A percentile compares a stretch with the other conserved stretches of the same genome.
Conservation (phyloP, 768 basidiomycete species). For the Pleurotus tuber-regium region DNA sequence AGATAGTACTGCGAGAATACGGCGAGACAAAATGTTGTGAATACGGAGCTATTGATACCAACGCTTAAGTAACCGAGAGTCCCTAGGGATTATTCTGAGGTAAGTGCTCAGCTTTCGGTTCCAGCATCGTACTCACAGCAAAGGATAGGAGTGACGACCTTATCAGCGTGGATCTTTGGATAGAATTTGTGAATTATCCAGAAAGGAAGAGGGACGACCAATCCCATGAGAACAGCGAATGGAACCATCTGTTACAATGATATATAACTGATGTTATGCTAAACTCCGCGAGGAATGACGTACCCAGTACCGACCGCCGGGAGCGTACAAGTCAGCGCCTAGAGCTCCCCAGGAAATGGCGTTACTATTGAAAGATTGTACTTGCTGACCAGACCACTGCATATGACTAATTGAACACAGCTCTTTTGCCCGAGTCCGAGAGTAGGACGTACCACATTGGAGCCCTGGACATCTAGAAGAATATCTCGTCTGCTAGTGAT, state of each 20-base stretch:
- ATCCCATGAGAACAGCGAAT: slow-evolving; percentile 46
- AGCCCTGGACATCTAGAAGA: slow-evolving; percentile 48
- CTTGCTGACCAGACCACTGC: slow-evolving; percentile 48
- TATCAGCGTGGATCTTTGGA: slow-evolving; percentile 45
- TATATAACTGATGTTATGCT: slow-evolving; percentile 11
- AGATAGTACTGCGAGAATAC: slow-evolving; percentile 47
- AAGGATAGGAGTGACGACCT: slow-evolving; percentile 49
- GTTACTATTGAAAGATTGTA: slow-evolving; percentile 40
- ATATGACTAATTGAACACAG: slow-evolving; percentile 15
- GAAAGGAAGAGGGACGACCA: slow-evolving; percentile 55
- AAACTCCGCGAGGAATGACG: slow-evolving; percentile 17
- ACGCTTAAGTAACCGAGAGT: slow-evolving; percentile 48
- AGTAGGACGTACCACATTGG: slow-evolving; percentile 45
- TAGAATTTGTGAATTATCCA: slow-evolving; percentile 45
- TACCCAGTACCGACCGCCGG: slow-evolving; percentile 44
- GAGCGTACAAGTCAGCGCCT: slow-evolving; percentile 44
- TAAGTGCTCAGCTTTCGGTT: too few relatives aligned
- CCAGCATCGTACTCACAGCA: slow-evolving; percentile 26
- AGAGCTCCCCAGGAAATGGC: slow-evolving; percentile 61
- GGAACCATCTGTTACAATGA: slow-evolving; percentile 36
- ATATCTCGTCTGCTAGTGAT: slow-evolving; percentile 45
- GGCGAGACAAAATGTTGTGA: slow-evolving; percentile 42
- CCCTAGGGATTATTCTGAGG: slow-evolving; percentile 27
- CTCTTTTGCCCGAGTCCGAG: slow-evolving; percentile 15
- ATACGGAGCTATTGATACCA: slow-evolving; percentile 55